phyloP scores from a whole-genome alignment of 352 stramenopile species.

The Sclerospora graminicola region DNA sequence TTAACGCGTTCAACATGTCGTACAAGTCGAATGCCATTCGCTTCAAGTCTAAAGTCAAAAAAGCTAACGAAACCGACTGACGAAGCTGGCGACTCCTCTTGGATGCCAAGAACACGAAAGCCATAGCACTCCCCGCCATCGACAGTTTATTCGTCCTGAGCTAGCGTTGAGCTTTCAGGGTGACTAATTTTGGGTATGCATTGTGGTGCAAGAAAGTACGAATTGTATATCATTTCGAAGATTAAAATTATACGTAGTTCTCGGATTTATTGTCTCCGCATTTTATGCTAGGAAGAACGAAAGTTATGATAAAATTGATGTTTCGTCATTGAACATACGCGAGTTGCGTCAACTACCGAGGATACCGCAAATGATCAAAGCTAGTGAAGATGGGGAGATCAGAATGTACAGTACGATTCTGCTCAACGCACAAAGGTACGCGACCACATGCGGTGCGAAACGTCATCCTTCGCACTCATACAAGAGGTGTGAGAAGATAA shows the following conservation, averaged over 20 bases:
- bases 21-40: slow-evolving; percentile 82
- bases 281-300: slow-evolving; percentile 77
- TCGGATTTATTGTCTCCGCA: slow-evolving; percentile 57
- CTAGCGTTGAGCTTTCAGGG: slow-evolving; percentile 7
- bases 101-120: slow-evolving; percentile 95
- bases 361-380: background rate
- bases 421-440: slow-evolving; percentile 50
- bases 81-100: slow-evolving; percentile 89
- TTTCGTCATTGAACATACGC: slow-evolving; percentile 60
- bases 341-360: background rate
- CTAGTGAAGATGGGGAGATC: slow-evolving; percentile 21
- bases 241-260: slow-evolving; percentile 12
- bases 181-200: too few species aligned
- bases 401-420: slow-evolving; percentile 72
- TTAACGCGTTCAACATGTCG: too few species aligned
- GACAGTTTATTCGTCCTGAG: slow-evolving; percentile 16
- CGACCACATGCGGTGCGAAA: slow-evolving; percentile 49
- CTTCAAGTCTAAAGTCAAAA: slow-evolving; percentile 96
- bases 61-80: slow-evolving; percentile 92
- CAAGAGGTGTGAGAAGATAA: slow-evolving; percentile 87
- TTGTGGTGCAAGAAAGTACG: too few species aligned
- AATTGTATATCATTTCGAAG: too few species aligned
- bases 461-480: slow-evolving; percentile 61
- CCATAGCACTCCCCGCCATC: slow-evolving; percentile 66
- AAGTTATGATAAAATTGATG: slow-evolving; percentile 75